Evolutionary conservation across 2,329 filamentous ascomycete species (phyloP).

Genomic region (Pseudopyricularia javanii): DNA sequence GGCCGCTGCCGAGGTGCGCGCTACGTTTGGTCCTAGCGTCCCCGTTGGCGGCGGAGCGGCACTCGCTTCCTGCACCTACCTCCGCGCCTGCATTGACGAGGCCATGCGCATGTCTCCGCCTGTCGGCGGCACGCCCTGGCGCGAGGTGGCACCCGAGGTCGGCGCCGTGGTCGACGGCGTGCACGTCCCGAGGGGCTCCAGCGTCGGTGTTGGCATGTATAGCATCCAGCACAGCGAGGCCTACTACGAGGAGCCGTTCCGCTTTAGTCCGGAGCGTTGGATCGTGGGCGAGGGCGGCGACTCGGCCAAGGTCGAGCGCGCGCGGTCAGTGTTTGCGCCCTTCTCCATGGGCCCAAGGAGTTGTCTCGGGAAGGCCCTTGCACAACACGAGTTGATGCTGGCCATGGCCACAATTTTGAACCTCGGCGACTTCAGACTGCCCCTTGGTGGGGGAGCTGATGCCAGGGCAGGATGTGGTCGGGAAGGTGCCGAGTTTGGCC

Average conservation of each 20-base stretch:
- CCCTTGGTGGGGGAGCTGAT: conserved; percentile 29
- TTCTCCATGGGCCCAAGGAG: conserved; percentile 59
- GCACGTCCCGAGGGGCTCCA: conserved; percentile 41
- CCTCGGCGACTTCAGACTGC: conserved; percentile 45
- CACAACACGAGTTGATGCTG: conserved; percentile 54
- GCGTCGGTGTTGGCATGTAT: conserved; percentile 55
- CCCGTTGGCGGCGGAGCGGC: conserved; percentile 39
- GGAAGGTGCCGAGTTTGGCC: conserved; percentile 35
- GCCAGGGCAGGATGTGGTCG: conserved; percentile 39
- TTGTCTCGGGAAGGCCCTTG: conserved; percentile 60
- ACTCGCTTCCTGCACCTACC: conserved; percentile 35
- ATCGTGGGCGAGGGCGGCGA: conserved; percentile 28
- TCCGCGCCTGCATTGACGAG: conserved; percentile 53
- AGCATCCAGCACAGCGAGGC: conserved; percentile 53
- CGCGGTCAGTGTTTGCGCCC: conserved; percentile 61
- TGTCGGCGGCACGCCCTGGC: conserved; percentile 46
- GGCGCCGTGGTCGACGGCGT: conserved; percentile 42
- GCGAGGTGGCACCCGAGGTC: conserved; percentile 39
- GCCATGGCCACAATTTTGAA: conserved; percentile 49
- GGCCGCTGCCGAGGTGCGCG: conserved; percentile 38
- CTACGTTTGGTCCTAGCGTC: conserved; percentile 35
- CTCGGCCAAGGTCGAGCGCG: conserved; percentile 37
- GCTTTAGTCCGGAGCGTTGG: conserved; percentile 55
- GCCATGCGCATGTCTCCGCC: conserved; percentile 52
- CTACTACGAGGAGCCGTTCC: conserved; percentile 48